phyloP scores from a whole-genome alignment of 2,329 filamentous ascomycete species.

The Cladophialophora immunda region DNA sequence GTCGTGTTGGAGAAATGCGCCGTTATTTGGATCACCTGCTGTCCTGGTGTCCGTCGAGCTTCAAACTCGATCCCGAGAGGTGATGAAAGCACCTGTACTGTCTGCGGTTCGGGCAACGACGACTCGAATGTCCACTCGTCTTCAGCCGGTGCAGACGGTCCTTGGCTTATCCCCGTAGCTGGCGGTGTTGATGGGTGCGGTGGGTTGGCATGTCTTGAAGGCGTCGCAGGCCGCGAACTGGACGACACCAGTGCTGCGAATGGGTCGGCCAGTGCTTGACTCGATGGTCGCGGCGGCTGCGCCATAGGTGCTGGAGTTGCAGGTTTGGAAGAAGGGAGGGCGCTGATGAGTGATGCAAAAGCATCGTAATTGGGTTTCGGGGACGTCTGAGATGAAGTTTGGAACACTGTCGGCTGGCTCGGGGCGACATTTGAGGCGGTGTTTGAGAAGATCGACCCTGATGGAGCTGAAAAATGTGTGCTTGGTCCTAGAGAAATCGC shows the following conservation, averaged over 20 bases:
- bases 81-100: conserved; percentile 73
- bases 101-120: conserved; percentile 76
- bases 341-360: conserved; percentile 61
- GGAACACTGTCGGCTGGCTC: conserved; percentile 50
- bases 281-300: conserved; percentile 49
- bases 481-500: conserved; percentile 85
- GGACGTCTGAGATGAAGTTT: conserved; percentile 44
- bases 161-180: conserved; percentile 29
- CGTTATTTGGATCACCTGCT: conserved; percentile 70
- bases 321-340: conserved; percentile 58
- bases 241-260: conserved; percentile 66
- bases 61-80: conserved; percentile 77
- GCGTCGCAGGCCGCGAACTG: conserved; percentile 58
- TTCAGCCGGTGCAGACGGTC: conserved; percentile 56
- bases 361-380: conserved; percentile 66
- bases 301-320: conserved; percentile 58
- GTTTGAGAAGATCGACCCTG: conserved; percentile 34
- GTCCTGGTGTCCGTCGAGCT: conserved; percentile 64
- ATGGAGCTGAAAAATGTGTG: conserved; percentile 52
- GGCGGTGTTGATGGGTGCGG: conserved; percentile 39
- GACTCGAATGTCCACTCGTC: conserved; percentile 97
- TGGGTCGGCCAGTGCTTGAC: conserved; percentile 62
- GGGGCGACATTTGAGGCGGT: conserved; percentile 34
- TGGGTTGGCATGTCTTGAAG: conserved; percentile 43
- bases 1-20: conserved; percentile 88